Base-by-base conservation (phyloP, 2,329 filamentous ascomycete genomes). In the Penicillium sp. region DNA sequence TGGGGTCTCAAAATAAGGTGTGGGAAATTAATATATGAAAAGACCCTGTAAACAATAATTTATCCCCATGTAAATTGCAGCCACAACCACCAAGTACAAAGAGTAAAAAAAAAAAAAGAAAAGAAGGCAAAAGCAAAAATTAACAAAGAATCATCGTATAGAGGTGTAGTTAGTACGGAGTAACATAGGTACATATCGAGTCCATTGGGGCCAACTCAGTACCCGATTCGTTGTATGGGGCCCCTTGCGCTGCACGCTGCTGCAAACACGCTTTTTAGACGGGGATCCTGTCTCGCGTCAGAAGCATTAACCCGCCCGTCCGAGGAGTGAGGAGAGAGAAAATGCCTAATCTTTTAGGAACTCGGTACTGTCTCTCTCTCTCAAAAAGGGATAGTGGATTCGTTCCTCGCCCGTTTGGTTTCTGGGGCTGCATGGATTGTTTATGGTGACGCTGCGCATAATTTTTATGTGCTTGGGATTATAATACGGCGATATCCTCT, bases 181-280 rank as follows among this genome's bases (percentile, higher is more conserved):
- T 19, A 49, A 49, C 25, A 54, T 13, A 23, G 25, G 21, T 23
- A 43, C 17, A 25, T 17, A 53, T 41, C 50, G 47, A 48, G 33
- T 47, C n/a, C 27, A 27, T 48, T 31, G 40, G 46, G 33, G 31
- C n/a, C 33, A 38, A 47, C 25, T 15, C 10, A 10, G 31, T 19
- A 21, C 33, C 56, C 41, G 19, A 57, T 59, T 61, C 33, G 62
- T 50, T 40, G 51, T 37, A 48, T 47, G 38, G 19, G 47, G 19
- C 59, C 65, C 65, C 65, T 67, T 67, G 62, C 65, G 62, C 62
- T 41, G 41, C 49, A 50, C 61, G n/a, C 25, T 51, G 37, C 49
- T 43, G 59, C 58, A 60, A 45, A 43, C 61, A 52, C 45, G 37
- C 61, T 48, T 54, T 41, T 21, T 40, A 50, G 49, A 50, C 53